A percentile compares a stretch with the other conserved stretches of the same genome.
Conservation (phyloP, 768 basidiomycete genomes). For the Trichaptum fuscoviolaceum region DNA sequence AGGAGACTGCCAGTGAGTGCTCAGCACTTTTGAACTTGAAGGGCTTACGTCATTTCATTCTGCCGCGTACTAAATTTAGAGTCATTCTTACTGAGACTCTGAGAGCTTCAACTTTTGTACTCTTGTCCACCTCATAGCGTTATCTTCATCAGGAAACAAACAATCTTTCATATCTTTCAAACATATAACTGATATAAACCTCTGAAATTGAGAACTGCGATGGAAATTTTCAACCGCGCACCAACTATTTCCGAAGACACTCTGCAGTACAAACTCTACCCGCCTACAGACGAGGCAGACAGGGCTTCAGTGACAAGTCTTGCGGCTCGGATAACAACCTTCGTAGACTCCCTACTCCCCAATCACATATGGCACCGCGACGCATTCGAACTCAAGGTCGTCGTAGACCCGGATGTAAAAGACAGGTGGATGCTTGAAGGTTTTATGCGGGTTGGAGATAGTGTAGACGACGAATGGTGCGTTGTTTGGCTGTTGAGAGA, state of each 20-base stretch:
- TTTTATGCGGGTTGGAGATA: constrained; percentile 88
- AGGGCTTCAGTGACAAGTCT: constrained; percentile 57
- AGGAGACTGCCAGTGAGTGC: too few species aligned
- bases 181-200: too few species aligned
- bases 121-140: too few species aligned
- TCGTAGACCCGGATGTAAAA: constrained; percentile 35
- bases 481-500: constrained; percentile 83
- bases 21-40: too few species aligned
- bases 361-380: constrained; percentile 77
- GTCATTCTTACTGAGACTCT: too few species aligned
- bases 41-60: neutral
- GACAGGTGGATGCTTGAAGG: constrained; percentile 68
- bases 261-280: constrained; percentile 71
- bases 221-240: constrained; percentile 69
- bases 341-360: constrained; percentile 49
- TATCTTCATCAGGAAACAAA: too few species aligned
- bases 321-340: constrained; percentile 59
- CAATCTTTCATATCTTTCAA: too few species aligned
- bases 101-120: too few species aligned
- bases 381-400: constrained; percentile 71
- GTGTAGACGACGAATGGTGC: constrained; percentile 98
- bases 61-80: too few species aligned
- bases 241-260: constrained; percentile 86
- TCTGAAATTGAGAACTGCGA: constrained; percentile 14
- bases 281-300: constrained; percentile 47